These are phyloP conservation scores for Inga leiocalycina DNA, from an alignment of 306 rosid genomes.

Conservation along the genomic window DNA sequence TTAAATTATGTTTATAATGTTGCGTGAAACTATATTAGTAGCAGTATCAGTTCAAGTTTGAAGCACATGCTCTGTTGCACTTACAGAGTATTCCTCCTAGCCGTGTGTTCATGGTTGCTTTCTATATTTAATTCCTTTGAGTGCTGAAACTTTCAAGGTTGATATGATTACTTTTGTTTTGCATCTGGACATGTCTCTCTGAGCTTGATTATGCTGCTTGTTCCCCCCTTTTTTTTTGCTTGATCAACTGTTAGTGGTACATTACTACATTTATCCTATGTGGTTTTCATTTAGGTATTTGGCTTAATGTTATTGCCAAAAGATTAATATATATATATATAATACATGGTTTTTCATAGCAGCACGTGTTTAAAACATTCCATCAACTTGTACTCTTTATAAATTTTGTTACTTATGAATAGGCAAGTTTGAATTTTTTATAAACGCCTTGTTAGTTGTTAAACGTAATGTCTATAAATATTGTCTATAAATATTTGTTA, in stretches of 20 bases:
- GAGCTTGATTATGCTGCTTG: neutral
- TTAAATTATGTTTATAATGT: neutral
- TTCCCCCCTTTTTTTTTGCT: slow-evolving; percentile 10
- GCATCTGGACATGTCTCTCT: neutral
- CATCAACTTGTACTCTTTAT: neutral
- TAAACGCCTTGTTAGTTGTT: neutral
- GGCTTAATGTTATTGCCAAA: neutral
- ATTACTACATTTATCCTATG: neutral
- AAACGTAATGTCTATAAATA: neutral
- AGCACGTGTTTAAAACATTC: neutral
- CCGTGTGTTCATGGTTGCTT: too few species aligned
- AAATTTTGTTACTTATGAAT: neutral
- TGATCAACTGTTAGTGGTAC: neutral
- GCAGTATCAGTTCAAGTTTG: neutral
- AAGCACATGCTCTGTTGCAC: neutral
- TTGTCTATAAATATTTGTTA: too few species aligned
- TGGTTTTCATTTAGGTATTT: neutral
- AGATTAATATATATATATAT: neutral
- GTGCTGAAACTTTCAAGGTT: neutral
- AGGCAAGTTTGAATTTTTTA: neutral
- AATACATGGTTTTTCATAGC: neutral
- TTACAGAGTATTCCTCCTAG: neutral
- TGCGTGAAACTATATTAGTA: neutral
- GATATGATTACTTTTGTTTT: neutral
- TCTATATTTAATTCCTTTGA: too few species aligned